Percentiles rank a stretch among this genome's conserved stretches.
phyloP scores from a whole-genome alignment of 257 asterid genomes.

The Solanum chaucha region DNA sequence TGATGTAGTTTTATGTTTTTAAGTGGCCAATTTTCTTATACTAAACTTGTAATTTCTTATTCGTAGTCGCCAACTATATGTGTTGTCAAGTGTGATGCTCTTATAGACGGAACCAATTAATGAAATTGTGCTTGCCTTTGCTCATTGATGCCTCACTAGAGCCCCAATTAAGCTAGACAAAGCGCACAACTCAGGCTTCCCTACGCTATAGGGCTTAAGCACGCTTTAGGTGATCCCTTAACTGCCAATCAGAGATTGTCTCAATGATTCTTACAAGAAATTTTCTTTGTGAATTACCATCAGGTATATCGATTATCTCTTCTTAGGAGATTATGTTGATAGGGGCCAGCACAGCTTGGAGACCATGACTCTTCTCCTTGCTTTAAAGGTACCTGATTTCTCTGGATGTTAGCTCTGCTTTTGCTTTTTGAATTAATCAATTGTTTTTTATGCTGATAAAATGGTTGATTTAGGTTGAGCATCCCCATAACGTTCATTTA shows the following conservation, averaged over 20 bases:
- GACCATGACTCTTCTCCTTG: slow-evolving; percentile 88
- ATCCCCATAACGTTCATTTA: slow-evolving; percentile 77
- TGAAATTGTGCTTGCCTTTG: background rate
- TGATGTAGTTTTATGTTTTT: background rate
- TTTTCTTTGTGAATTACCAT: slow-evolving; percentile 9
- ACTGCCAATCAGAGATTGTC: background rate
- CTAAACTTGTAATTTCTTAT: background rate
- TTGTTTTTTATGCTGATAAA: slow-evolving; percentile 3
- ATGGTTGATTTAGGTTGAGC: slow-evolving; percentile 55
- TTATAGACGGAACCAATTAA: background rate
- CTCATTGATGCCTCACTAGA: background rate
- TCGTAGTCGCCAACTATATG: background rate
- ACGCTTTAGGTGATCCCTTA: background rate
- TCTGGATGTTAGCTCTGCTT: slow-evolving; percentile 1
- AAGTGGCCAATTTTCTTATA: background rate
- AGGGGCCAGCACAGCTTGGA: slow-evolving; percentile 99
- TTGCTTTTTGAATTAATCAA: background rate
- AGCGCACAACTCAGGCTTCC: background rate
- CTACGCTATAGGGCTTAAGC: background rate
- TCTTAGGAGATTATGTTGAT: slow-evolving; percentile 98
- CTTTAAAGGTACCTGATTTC: slow-evolving; percentile 59
- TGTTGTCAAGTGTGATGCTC: background rate
- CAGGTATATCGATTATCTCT: slow-evolving; percentile 95
- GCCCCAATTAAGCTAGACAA: background rate
- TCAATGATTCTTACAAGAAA: background rate